phyloP scores from a whole-genome alignment of 1,139 yeast species.

The Debaryomycetaceae sp. region DNA sequence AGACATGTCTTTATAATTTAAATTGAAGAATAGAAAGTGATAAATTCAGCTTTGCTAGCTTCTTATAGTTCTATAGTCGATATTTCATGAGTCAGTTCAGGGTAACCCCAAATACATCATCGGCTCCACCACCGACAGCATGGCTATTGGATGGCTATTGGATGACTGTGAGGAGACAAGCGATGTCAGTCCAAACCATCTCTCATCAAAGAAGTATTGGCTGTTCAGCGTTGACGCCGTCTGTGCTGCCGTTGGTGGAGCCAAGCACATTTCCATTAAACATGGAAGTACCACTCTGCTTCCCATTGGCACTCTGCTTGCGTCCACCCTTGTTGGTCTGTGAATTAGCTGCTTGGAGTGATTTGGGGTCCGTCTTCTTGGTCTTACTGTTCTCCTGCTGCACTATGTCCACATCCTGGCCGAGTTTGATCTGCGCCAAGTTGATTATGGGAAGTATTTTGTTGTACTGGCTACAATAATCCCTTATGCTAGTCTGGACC shows the following conservation, averaged over 20 bases:
- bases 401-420: slow-evolving; percentile 42
- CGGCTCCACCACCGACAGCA: not conserved
- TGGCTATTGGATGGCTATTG: too few species aligned
- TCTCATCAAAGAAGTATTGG: slow-evolving; percentile 5
- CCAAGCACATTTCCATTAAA: not conserved
- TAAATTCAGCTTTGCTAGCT: slow-evolving; percentile 1
- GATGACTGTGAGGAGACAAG: too few species aligned
- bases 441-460: slow-evolving; percentile 48
- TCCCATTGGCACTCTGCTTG: not conserved
- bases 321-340: not conserved
- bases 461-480: slow-evolving; percentile 44
- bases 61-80: slow-evolving; percentile 1
- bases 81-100: slow-evolving; percentile 29
- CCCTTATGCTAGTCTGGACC: slow-evolving; percentile 38
- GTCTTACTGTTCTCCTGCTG: slow-evolving; percentile 4
- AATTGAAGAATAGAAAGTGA: not conserved
- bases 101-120: slow-evolving; percentile 18
- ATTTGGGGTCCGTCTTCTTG: not conserved
- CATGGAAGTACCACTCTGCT: not conserved
- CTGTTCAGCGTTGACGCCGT: slow-evolving; percentile 3
- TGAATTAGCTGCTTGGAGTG: not conserved
- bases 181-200: too few species aligned
- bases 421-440: slow-evolving; percentile 48
- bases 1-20: slow-evolving; percentile 46
- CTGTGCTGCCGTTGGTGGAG: not conserved